phyloP scores from a whole-genome alignment of 352 stramenopile genomes.

The Phytophthora pseudosyringae region DNA sequence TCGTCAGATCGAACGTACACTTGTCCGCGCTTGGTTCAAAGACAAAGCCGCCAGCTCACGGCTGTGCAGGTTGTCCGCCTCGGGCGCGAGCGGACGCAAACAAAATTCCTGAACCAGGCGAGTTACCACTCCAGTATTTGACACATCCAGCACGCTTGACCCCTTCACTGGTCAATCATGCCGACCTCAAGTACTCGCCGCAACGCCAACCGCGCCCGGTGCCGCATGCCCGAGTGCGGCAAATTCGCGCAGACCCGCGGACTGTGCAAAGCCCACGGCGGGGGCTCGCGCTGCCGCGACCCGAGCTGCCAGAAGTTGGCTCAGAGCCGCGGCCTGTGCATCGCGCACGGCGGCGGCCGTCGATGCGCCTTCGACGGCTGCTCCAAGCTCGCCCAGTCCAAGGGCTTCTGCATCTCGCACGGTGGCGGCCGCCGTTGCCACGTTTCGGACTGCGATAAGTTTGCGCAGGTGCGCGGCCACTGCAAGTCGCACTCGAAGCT shows the following conservation, averaged over 20 bases:
- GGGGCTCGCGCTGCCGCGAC: slow-evolving; percentile 79
- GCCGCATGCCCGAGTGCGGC: slow-evolving; percentile 64
- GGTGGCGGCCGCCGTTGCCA: slow-evolving; percentile 73
- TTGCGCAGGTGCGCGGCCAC: slow-evolving; percentile 81
- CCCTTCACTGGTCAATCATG: slow-evolving; percentile 40
- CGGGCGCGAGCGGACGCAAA: slow-evolving; percentile 27
- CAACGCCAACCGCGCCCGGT: slow-evolving; percentile 74
- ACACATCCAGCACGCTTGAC: slow-evolving; percentile 34
- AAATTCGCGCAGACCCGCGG: slow-evolving; percentile 84
- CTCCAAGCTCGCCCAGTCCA: slow-evolving; percentile 75
- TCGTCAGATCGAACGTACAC: slow-evolving; percentile 40
- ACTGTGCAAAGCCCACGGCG: slow-evolving; percentile 84
- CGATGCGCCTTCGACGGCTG: slow-evolving; percentile 73
- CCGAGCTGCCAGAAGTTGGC: slow-evolving; percentile 76
- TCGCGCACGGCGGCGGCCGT: slow-evolving; percentile 74
- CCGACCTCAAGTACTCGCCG: slow-evolving; percentile 39
- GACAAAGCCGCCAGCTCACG: slow-evolving; percentile 14
- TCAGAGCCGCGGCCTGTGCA: slow-evolving; percentile 77
- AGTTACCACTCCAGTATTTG: slow-evolving; percentile 25
- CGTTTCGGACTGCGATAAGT: slow-evolving; percentile 79
- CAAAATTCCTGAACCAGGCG: slow-evolving; percentile 32
- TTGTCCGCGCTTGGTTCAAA: slow-evolving; percentile 30
- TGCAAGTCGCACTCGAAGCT: slow-evolving; percentile 87
- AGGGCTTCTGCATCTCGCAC: slow-evolving; percentile 85
- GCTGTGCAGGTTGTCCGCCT: slow-evolving; percentile 25